These are phyloP conservation scores for Stemphylium vesicarium DNA, from an alignment of 2,329 filamentous ascomycete species.

Conservation along the genomic window DNA sequence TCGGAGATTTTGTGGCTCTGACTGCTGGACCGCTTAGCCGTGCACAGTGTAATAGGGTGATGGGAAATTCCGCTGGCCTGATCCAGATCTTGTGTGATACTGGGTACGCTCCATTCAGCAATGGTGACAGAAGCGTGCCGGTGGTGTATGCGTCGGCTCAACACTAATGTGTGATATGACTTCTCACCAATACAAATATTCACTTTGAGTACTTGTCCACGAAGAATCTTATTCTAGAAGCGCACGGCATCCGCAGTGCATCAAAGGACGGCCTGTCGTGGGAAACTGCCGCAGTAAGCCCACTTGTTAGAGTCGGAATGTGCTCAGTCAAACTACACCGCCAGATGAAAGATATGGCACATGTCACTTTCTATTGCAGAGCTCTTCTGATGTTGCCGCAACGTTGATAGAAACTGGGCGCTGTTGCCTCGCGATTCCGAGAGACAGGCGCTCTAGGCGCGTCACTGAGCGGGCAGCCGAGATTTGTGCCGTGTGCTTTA, in stretches of 20 bases:
- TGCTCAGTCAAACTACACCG: background rate
- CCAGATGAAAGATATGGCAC: background rate
- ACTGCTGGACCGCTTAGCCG: slow-evolving; percentile 1
- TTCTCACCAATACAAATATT: no score
- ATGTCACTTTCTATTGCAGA: background rate
- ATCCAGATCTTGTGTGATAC: background rate
- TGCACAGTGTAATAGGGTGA: background rate
- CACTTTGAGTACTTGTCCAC: background rate
- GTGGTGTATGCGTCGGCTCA: no score
- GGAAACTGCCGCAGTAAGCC: background rate
- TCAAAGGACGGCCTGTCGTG: background rate
- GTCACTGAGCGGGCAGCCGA: background rate
- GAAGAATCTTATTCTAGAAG: background rate
- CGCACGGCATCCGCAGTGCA: background rate
- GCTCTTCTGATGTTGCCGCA: background rate
- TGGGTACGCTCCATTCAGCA: background rate
- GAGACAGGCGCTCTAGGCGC: background rate
- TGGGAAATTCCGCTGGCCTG: background rate
- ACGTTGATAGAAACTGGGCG: background rate
- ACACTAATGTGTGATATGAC: no score
- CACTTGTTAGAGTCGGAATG: background rate
- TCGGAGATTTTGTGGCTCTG: slow-evolving; percentile 4
- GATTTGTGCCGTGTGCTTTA: slow-evolving; percentile 1
- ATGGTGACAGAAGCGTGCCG: background rate
- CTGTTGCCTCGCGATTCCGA: background rate